Evolutionary conservation across 2,329 filamentous ascomycete species (phyloP).

Genomic region (Apiospora saccharicola): DNA sequence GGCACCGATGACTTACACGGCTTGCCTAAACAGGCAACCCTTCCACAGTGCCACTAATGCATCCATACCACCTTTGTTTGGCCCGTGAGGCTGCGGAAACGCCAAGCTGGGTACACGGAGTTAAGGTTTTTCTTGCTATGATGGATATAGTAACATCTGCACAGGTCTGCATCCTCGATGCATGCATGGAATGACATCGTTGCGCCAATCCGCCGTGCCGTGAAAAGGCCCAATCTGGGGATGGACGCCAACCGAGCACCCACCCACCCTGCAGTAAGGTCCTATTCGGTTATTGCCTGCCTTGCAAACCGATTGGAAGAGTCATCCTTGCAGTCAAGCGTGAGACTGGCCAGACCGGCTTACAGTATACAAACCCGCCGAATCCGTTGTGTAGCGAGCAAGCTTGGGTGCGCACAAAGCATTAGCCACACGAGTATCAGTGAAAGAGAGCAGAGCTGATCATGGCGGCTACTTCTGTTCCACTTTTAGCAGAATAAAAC

Average conservation of each 20-base stretch:
- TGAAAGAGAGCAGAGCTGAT: not conserved
- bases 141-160: constrained; percentile 1
- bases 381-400: not conserved
- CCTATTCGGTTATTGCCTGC: not conserved
- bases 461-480: not conserved
- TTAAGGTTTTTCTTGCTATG: not conserved
- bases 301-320: not conserved
- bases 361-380: not conserved
- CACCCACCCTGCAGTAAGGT: too few species aligned
- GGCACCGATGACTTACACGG: constrained; percentile 2
- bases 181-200: not conserved
- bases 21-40: constrained; percentile 19
- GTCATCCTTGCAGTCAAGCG: too few species aligned
- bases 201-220: not conserved
- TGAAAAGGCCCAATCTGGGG: not conserved
- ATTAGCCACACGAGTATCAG: not conserved
- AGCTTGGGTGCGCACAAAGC: not conserved
- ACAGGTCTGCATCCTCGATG: not conserved
- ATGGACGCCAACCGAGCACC: not conserved
- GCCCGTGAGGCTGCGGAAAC: not conserved
- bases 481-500: not conserved
- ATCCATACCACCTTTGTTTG: not conserved
- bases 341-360: not conserved
- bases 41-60: not conserved
- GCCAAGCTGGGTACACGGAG: too few species aligned